These are phyloP conservation scores for Stereum hirsutum DNA, from an alignment of 1,284 basidiomycete species.

Conservation along the genomic window DNA sequence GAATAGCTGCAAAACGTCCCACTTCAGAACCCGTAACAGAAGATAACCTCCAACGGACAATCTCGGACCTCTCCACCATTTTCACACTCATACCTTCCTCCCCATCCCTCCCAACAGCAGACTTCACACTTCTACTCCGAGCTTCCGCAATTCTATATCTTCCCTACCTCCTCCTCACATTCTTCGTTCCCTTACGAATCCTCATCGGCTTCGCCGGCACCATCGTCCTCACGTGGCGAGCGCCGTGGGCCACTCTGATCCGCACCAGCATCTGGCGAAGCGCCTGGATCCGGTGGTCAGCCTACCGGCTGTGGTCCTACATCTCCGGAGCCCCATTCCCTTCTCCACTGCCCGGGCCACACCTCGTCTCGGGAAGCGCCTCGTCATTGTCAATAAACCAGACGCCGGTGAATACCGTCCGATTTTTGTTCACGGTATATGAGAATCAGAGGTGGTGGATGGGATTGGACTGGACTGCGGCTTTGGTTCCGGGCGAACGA, in stretches of 20 bases:
- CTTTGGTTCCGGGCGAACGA: conserved; percentile 83
- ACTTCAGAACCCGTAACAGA: conserved; percentile 43
- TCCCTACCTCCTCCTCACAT: conserved; percentile 52
- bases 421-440: conserved; percentile 82
- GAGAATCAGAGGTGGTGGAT: conserved; percentile 97
- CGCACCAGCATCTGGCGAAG: conserved; percentile 50
- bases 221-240: conserved; percentile 48
- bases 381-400: conserved; percentile 14
- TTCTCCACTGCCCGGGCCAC: conserved; percentile 14
- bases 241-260: conserved; percentile 52
- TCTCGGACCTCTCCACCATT: conserved; percentile 48
- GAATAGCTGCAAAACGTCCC: conserved; percentile 12
- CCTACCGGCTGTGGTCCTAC: conserved; percentile 37
- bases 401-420: conserved; percentile 23
- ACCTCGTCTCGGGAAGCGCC: conserved; percentile 4
- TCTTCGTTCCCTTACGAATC: conserved; percentile 47
- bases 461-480: conserved; percentile 88
- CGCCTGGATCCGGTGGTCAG: conserved; percentile 55
- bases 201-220: conserved; percentile 53
- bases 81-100: conserved; percentile 36
- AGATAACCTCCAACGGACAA: conserved; percentile 43
- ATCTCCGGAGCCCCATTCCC: conserved; percentile 47
- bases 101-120: conserved; percentile 16
- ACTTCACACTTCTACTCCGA: conserved; percentile 32
- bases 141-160: conserved; percentile 38